phyloP scores from a whole-genome alignment of 805 yeast species.

The Spathaspora arborariae region DNA sequence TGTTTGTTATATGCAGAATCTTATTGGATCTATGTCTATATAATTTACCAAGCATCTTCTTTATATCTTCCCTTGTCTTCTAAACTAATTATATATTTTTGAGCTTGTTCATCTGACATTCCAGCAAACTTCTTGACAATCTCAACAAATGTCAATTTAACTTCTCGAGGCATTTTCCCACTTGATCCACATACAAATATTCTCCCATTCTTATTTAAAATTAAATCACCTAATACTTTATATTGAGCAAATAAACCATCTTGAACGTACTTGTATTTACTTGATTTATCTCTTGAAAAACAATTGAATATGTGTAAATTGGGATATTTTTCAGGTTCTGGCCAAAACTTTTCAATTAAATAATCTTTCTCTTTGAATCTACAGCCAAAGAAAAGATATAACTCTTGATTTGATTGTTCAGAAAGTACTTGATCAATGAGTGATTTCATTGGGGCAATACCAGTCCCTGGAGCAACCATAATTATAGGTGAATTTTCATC shows the following conservation, averaged over 20 bases:
- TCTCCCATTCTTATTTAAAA: conserved; percentile 53
- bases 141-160: conserved; percentile 71
- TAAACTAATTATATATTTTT: conserved; percentile 48
- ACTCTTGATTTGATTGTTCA: conserved; percentile 18
- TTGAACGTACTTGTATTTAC: conserved; percentile 62
- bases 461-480: conserved; percentile 91
- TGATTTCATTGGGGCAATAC: conserved; percentile 88
- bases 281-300: conserved; percentile 47
- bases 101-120: conserved; percentile 43
- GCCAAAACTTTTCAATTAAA: conserved; percentile 59
- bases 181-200: conserved; percentile 89
- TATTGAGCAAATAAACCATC: conserved; percentile 56
- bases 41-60: conserved; percentile 89
- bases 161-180: conserved; percentile 90
- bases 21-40: not conserved
- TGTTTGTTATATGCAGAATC: not conserved
- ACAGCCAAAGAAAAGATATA: conserved; percentile 72
- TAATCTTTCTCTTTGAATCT: conserved; percentile 64
- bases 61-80: conserved; percentile 66
- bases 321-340: not conserved
- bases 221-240: conserved; percentile 45
- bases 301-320: conserved; percentile 38
- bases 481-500: conserved; percentile 42
- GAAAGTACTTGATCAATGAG: conserved; percentile 44
- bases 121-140: conserved; percentile 48